Base-by-base conservation (phyloP, 306 rosid species). In the Sicyos baderoa region DNA sequence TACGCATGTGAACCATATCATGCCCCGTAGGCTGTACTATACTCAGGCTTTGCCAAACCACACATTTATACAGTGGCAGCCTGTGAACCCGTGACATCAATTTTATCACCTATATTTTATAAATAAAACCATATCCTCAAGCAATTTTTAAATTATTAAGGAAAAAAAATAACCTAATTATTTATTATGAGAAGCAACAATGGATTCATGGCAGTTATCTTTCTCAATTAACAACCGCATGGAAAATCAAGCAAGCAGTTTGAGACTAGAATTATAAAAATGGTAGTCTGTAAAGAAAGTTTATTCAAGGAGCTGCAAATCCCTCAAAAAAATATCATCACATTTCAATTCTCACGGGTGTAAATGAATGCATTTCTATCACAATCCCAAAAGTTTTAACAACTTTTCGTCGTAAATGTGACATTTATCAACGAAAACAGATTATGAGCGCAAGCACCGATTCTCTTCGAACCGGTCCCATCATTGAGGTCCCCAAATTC, bases 241-340 rank as follows among this genome's bases (percentile, higher is more conserved):
- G n/a, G 14, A 18, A 45, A 44, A 67, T 66, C 21, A 66, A 47
- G 56, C 71, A 66, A 23, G 71, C 56, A 48, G 54, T 44, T 37
- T 19, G 70, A 65, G 22, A 67, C 19, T 16, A 67, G 21, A 67
- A 48, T 19, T 66, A 66, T 1, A 35, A 35, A 40, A 7, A 7
- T 40, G 11, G 42, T 5, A 40, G 11, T n/a, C n/a, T 14, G 37
- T 22, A n/a, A 9, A 63, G 52, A 65, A 65, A 65, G 40, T 67
- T 67, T 44, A 49, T 15, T 47, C 57, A 67, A 48, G 57, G 72
- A 67, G 57, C 56, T 67, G 56, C 72, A 25, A 16, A 66, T 45
- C 71, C 71, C 22, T 66, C 71, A 66, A 17, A 45, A 40, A 45
- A 40, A 40, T 9, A 47, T 45, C 54, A 22, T 45, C 40, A 47